Base-by-base conservation (phyloP, 2,329 filamentous ascomycete species). In the Endothia cerciana region DNA sequence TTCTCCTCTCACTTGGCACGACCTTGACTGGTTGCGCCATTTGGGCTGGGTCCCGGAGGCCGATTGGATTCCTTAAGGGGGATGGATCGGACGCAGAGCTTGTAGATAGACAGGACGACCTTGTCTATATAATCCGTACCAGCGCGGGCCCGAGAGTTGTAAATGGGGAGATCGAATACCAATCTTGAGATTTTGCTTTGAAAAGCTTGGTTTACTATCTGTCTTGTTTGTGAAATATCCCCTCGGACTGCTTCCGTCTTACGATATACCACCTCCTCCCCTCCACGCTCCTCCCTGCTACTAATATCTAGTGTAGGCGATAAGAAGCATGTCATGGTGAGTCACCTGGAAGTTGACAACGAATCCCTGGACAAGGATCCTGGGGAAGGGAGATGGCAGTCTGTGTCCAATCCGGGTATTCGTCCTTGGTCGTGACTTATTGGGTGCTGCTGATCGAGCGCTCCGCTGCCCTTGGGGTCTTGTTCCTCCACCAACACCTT, bases 1-100 rank as follows among this genome's bases (percentile, higher is more conserved):
- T 62, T 67, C 65, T 65, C 59, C 63, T 67, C 38, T 65, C 38
- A 40, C n/a, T 40, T 38, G 51, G 15, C 41, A 33, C 47, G n/a
- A 15, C 25, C 47, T 62, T 33, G n/a, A 62, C 17, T 38, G 53
- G 10, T 33, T 5, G 30, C 22, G 59, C 28, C 17, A 25, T 22
- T 33, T 60, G 43, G 43, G 62, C 56, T 53, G 62, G 55, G 56
- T 64, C 56, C 25, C 43, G 56, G 33, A 53, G 19, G 13, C 19
- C 17, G 30, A 45, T 41, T 30, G 3, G 4, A 30, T 51, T 51
- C 25, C 28, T 40, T 28, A 22, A 40, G 5, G 53, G n/a, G 19
- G 28, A 19, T 30, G 43, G 15, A 25, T 43, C 47, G 25, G 47
- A 17, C 17, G 4, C 47, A 25, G 36, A 25, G 7, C 47, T 36